These are phyloP conservation scores for Lipomyces yamanashiensis DNA, from an alignment of 805 yeast genomes.

Conservation along the genomic window DNA sequence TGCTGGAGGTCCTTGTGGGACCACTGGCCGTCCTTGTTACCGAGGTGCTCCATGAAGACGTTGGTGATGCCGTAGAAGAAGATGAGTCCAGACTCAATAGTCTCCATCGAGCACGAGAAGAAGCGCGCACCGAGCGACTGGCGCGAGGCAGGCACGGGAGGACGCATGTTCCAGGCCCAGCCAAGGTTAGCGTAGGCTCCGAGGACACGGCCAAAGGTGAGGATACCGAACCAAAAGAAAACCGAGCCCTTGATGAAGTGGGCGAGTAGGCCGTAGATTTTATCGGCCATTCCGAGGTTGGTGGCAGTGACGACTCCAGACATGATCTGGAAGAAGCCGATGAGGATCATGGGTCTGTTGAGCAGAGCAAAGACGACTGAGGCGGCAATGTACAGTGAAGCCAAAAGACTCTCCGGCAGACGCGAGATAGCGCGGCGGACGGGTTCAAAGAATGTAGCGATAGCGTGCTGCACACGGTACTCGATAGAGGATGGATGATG, in stretches of 20 bases:
- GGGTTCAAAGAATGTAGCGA: slow-evolving; percentile 25
- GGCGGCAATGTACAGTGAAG: slow-evolving; percentile 42
- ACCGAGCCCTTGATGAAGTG: slow-evolving; percentile 97
- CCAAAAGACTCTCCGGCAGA: slow-evolving; percentile 39
- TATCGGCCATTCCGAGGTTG: slow-evolving; percentile 66
- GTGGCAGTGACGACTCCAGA: slow-evolving; percentile 69
- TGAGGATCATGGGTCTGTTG: slow-evolving; percentile 69
- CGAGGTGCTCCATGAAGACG: slow-evolving; percentile 86
- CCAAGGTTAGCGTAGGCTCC: slow-evolving; percentile 80
- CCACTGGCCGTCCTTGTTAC: slow-evolving; percentile 80
- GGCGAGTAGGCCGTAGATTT: slow-evolving; percentile 82
- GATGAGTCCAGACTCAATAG: slow-evolving; percentile 76
- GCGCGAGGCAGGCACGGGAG: slow-evolving; percentile 30
- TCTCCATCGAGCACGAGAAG: slow-evolving; percentile 74
- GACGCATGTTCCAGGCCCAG: slow-evolving; percentile 82
- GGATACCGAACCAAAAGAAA: slow-evolving; percentile 72
- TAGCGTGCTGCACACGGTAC: slow-evolving; percentile 29
- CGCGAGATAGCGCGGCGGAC: slow-evolving; percentile 24
- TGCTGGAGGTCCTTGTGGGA: slow-evolving; percentile 88
- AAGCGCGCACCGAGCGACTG: slow-evolving; percentile 46
- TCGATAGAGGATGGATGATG: slow-evolving; percentile 28
- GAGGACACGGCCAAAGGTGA: slow-evolving; percentile 83
- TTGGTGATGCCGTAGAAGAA: slow-evolving; percentile 89
- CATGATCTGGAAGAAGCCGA: slow-evolving; percentile 59
- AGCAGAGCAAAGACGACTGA: slow-evolving; percentile 54